Evolutionary conservation across 345 rosid genomes (phyloP), one percentile per base, ranked within the genome.

Genomic region (Rhodamnia argentea): DNA sequence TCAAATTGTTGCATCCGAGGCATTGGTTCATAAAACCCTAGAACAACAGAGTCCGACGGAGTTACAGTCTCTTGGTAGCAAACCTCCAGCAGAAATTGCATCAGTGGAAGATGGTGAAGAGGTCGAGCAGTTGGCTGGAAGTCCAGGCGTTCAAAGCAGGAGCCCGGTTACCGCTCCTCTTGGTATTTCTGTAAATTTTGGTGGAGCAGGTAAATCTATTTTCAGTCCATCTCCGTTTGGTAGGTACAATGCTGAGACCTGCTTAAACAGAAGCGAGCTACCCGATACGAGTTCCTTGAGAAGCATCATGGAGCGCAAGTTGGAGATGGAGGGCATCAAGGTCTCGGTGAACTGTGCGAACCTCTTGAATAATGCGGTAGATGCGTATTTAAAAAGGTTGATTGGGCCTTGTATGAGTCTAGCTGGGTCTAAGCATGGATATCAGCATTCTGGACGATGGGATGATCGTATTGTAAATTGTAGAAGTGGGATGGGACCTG

Each of bases 91-190:
- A 78, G 99, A 95, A 89, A 95, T 95, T 87, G 91, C 86, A 5
- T 96, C 99, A 9, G 97, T 93, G 74, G 99, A 97, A 87, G 99
- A 96, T 26, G 99, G 98, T 23, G 99, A 97, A 89, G 99, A 96
- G 90, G 99, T 96, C 78, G 99, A 97, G 91, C 99, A 97, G 91
- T 52, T 86, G 37, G 93, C 96, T 2, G 96, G 86, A 82, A 95
- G 98, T 88, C 95, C 95, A 6, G 92, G 96, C 51, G 91, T 94
- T 52, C 98, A 95, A 90, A 96, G 98, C 74, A 89, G 91, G 88
- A 93, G 95, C 82, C 92, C 96, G 1, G 95, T 96, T 9, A 97
- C 98, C 83, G 96, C 98, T 86, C 98, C 99, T 29, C 87, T 96
- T 47, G 99, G 99, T 78, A 89, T 97, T 82, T 92, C 89, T 18